These are phyloP conservation scores for Kurtzmaniella quercitrusa DNA, from an alignment of 1,139 yeast species.

Conservation along the genomic window DNA sequence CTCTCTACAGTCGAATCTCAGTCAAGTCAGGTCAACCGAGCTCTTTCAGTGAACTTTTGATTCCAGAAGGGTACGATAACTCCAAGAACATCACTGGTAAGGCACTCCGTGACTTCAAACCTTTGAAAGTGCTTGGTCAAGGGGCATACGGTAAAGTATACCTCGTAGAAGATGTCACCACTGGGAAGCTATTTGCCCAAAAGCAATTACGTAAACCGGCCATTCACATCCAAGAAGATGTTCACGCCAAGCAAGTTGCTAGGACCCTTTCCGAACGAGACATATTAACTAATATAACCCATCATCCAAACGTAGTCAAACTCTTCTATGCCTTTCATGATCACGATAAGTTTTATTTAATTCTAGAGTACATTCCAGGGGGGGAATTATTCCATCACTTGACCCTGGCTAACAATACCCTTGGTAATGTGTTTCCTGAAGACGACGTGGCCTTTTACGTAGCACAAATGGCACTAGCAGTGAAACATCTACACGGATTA, in stretches of 20 bases:
- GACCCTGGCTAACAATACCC: constrained; percentile 18
- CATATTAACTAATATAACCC: constrained; percentile 57
- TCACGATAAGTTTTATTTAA: constrained; percentile 27
- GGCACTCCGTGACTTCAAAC: constrained; percentile 26
- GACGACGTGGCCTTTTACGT: constrained; percentile 32
- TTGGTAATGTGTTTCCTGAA: constrained; percentile 25
- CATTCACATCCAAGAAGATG: constrained; percentile 14
- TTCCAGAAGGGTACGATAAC: constrained; percentile 11
- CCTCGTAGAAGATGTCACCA: constrained; percentile 30
- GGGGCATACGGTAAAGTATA: constrained; percentile 43
- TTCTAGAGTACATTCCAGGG: constrained; percentile 32
- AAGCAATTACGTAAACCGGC: constrained; percentile 38
- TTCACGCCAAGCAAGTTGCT: constrained; percentile 21
- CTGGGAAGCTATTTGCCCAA: constrained; percentile 35
- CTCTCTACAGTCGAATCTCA: constrained; percentile 21
- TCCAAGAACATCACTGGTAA: constrained; percentile 4
- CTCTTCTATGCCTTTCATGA: constrained; percentile 33
- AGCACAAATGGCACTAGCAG: constrained; percentile 32
- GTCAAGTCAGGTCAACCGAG: constrained; percentile 11
- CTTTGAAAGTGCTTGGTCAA: constrained; percentile 37
- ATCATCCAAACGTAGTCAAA: constrained; percentile 31
- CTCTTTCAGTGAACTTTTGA: constrained; percentile 13
- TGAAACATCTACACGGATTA: constrained; percentile 26
- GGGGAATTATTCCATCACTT: constrained; percentile 35
- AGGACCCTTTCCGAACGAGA: constrained; percentile 71